Conservation (phyloP, 2,329 filamentous ascomycete species). For the Fusarium keratoplasticum region DNA sequence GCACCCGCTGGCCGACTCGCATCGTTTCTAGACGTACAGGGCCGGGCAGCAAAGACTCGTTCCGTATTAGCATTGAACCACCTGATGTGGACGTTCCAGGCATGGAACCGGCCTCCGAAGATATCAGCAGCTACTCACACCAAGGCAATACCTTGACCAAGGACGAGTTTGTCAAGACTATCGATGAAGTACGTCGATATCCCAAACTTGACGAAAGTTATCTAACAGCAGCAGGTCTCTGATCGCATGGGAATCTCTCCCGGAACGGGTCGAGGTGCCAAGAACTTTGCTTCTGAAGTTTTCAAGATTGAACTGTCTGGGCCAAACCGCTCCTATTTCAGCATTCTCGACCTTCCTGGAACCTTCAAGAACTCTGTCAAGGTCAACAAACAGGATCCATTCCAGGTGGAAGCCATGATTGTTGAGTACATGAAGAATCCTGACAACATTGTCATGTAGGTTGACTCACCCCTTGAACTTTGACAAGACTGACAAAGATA, state of each 20-base stretch:
- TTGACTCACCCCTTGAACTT: not conserved
- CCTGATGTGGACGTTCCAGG: conserved; percentile 40
- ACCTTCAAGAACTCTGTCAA: conserved; percentile 41
- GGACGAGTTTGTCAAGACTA: conserved; percentile 45
- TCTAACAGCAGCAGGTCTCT: conserved; percentile 36
- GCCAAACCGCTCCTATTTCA: conserved; percentile 51
- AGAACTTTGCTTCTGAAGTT: conserved; percentile 53
- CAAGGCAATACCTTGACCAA: conserved; percentile 41
- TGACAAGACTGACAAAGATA: conserved; percentile 15
- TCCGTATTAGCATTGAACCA: conserved; percentile 47
- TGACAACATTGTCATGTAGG: conserved; percentile 55
- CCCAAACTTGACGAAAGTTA: not conserved
- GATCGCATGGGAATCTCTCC: conserved; percentile 47
- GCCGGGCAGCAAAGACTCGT: conserved; percentile 42
- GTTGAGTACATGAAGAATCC: conserved; percentile 50
- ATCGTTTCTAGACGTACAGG: conserved; percentile 51
- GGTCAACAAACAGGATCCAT: conserved; percentile 46
- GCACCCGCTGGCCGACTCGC: conserved; percentile 53
- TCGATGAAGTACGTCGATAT: conserved; percentile 44
- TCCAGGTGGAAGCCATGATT: conserved; percentile 48
- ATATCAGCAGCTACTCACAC: conserved; percentile 37
- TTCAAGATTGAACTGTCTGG: conserved; percentile 53
- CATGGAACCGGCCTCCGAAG: conserved; percentile 30
- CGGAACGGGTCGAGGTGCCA: conserved; percentile 35
- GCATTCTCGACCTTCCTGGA: conserved; percentile 53